These are phyloP conservation scores for Pythium volutum DNA, from an alignment of 352 stramenopile species.

Conservation along the genomic window DNA sequence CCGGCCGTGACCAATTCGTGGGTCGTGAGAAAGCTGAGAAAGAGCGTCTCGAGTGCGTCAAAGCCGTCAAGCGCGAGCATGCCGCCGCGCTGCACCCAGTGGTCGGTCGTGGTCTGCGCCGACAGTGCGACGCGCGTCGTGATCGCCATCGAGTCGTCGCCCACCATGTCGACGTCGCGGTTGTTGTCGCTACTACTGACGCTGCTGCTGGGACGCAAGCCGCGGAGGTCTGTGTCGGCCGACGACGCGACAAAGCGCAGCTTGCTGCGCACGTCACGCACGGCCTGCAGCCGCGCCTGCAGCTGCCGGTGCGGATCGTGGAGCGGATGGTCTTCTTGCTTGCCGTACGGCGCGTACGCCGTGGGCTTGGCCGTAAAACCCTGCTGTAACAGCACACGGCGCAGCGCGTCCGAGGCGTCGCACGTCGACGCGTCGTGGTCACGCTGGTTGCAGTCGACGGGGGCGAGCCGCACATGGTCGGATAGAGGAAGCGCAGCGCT, in stretches of 20 bases:
- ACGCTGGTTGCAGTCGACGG: slow-evolving; percentile 1
- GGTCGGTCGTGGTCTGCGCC: slow-evolving; percentile 14
- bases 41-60: slow-evolving; percentile 52
- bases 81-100: slow-evolving; percentile 24
- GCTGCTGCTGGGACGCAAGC: neutral
- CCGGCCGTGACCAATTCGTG: slow-evolving; percentile 45
- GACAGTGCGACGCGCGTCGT: slow-evolving; percentile 56
- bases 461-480: neutral
- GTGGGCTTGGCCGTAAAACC: slow-evolving; percentile 63
- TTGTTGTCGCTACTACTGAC: neutral
- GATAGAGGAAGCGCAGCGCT: neutral
- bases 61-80: slow-evolving; percentile 55
- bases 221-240: neutral
- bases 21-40: slow-evolving; percentile 54
- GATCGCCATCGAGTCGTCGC: slow-evolving; percentile 43
- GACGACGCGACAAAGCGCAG: slow-evolving; percentile 38
- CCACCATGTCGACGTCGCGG: slow-evolving; percentile 7
- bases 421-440: neutral
- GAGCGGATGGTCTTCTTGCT: slow-evolving; percentile 57
- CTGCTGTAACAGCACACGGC: slow-evolving; percentile 40
- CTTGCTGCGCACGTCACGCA: slow-evolving; percentile 44
- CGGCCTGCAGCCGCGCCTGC: slow-evolving; percentile 53
- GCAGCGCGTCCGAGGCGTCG: slow-evolving; percentile 1
- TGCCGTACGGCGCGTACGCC: slow-evolving; percentile 53
- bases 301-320: slow-evolving; percentile 51